Percentiles rank a stretch among this genome's conserved stretches.
Conservation (phyloP, 106 monocot genomes). For the Phalaenopsis aphrodite region DNA sequence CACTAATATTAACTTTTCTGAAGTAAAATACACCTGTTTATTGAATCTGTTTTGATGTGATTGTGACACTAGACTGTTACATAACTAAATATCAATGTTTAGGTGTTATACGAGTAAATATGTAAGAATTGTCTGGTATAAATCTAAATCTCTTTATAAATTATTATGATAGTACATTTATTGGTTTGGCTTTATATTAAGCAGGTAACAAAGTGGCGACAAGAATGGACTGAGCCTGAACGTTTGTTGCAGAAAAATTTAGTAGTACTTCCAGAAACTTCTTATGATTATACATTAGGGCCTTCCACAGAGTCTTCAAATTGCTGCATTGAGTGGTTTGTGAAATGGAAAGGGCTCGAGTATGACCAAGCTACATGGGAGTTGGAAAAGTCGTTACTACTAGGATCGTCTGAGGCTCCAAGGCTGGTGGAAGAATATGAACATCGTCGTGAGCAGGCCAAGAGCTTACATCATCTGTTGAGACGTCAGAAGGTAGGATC, state of each 20-base stretch:
- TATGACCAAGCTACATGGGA: slow-evolving; percentile 92
- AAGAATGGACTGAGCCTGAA: slow-evolving; percentile 69
- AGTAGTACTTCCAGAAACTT: slow-evolving; percentile 30
- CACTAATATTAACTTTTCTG: too few species aligned
- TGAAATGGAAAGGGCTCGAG: slow-evolving; percentile 77
- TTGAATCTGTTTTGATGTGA: too few species aligned
- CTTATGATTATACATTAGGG: slow-evolving; percentile 32
- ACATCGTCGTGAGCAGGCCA: slow-evolving; percentile 33
- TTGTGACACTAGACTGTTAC: too few species aligned
- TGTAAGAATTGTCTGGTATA: too few species aligned
- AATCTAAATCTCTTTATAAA: background rate
- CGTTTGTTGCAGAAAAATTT: slow-evolving; percentile 57
- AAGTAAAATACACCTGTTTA: too few species aligned
- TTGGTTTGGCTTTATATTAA: background rate
- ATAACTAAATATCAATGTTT: too few species aligned
- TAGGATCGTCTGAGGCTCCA: slow-evolving; percentile 30
- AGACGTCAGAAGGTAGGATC: slow-evolving; percentile 35
- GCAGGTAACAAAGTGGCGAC: slow-evolving; percentile 54
- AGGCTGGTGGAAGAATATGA: slow-evolving; percentile 51
- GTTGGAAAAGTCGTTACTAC: slow-evolving; percentile 45
- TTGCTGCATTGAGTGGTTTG: slow-evolving; percentile 65
- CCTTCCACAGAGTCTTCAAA: slow-evolving; percentile 10
- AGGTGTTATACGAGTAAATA: too few species aligned
- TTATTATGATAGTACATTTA: background rate
- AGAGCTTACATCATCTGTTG: slow-evolving; percentile 18